Conservation (phyloP, 108 stramenopile genomes). For the Parietichytrium sp. region DNA sequence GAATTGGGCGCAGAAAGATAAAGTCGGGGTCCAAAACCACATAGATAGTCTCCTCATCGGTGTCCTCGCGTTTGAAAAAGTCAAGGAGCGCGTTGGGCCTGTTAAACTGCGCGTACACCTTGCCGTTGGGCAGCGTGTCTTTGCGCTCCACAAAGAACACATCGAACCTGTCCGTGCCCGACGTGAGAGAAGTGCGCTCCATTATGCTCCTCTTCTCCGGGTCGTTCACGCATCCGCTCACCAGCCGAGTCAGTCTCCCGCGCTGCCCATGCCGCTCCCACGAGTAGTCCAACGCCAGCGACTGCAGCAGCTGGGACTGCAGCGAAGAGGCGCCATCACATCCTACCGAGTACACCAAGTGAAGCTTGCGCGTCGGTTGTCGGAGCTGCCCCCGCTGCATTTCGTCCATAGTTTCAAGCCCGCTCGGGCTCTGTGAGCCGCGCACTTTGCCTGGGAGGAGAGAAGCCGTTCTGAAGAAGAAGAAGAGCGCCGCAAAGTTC, state of each 20-base stretch:
- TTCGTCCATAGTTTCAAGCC: too few species aligned
- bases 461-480: too few species aligned
- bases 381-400: too few species aligned
- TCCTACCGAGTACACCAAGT: neutral
- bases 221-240: neutral
- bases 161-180: neutral
- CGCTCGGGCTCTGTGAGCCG: too few species aligned
- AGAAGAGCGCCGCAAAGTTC: too few species aligned
- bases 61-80: neutral
- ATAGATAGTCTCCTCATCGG: neutral
- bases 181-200: neutral
- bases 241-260: neutral
- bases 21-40: slow-evolving; percentile 22
- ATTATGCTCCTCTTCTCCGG: neutral
- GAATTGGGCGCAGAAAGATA: neutral
- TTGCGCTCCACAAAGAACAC: neutral
- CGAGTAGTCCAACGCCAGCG: neutral
- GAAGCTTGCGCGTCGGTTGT: too few species aligned
- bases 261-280: neutral
- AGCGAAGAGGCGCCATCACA: slow-evolving; percentile 8
- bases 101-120: slow-evolving; percentile 13
- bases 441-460: too few species aligned
- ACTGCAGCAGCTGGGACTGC: slow-evolving; percentile 6
- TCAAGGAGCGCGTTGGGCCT: slow-evolving; percentile 1
- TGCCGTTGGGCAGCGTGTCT: slow-evolving; percentile 29